Evolutionary conservation across 371 early-diverging fungal genomes (phyloP), one percentile per base, ranked within the genome.

Genomic region (Sanchytrium tribonematis): DNA sequence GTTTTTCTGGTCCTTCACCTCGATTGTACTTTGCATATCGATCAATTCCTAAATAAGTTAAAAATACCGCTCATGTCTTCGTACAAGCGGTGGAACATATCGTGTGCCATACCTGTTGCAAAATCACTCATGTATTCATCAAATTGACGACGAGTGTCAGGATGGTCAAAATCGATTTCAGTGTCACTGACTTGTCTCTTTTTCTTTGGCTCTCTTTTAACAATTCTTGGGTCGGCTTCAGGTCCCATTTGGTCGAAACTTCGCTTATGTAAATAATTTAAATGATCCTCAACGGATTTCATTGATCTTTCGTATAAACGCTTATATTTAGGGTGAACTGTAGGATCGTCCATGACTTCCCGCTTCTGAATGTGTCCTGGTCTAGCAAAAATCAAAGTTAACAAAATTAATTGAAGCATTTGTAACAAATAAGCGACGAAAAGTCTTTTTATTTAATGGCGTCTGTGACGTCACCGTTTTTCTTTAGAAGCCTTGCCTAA

Each of bases 11-110:
- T 22, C 48, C 48, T 22, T 12, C 22, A 12, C 48, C 48, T 12
- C 22, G 12, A 48, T 48, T 5, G 22, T 5, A 22, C 22, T 12
- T 48, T 48, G 48, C 48, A 22, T 48, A 48, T 48, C 48, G 48
- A 48, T 48, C 48, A 48, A 48, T 48, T 48, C 48, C 48, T 48
- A 48, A 48, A 48, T 48, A 22, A 48, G 48, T 48, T 48, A 48
- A 48, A 48, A 48, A 22, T 48, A 48, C 48, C 48, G 22, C 12
- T 22, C 48, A 48, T 48, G 22, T 48, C 48, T 22, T 48, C 48
- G 22, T 48, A 48, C 5, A 48, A 12, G 22, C 48, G 5, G 22
- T 48, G 48, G 48, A 48, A 5, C 22, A 48, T 48, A 48, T 48
- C 48, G 22, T 48, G 48, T 48, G 48, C 48, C 48, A 48, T 48